Evolutionary conservation across 768 basidiomycete species (phyloP), one percentile per base, ranked within the genome.

Genomic region (Clavulina sp.): DNA sequence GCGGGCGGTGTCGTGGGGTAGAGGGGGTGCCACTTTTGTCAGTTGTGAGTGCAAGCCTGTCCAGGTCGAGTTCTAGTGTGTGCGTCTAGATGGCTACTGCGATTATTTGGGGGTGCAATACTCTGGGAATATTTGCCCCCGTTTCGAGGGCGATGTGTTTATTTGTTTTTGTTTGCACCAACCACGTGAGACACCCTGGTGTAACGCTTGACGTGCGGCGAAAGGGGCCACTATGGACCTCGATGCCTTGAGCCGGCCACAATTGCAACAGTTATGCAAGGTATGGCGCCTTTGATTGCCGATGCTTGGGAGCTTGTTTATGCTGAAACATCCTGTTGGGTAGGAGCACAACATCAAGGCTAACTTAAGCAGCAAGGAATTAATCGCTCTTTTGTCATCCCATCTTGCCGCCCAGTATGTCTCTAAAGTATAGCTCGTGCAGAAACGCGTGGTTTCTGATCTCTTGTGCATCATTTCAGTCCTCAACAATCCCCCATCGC

Each of bases 291-390:
- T 33, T 29, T 30, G 9, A 13, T 49, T 18, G 32, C 7, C 16
- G 7, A 16, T 7, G 9, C 7, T 29, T 49, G 13, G 26, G 9
- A 16, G 16, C 48, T 18, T 31, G 13, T 16, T 49, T 9, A 33
- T 13, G 9, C 43, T 16, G 9, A 38, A 38, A 49, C 24, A 7
- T 34, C 24, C 16, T 13, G 16, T 49, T 33, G 16, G 13, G 7
- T 30, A 49, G 48, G 48, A 49, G 13, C 28, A 49, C 24, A 49
- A 49, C 48, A 29, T 49, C 48, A 49, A 49, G 24, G 48, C 48
- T 16, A 49, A 49, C 48, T 33, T 49, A 16, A 49, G 32, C 16
- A 49, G 26, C 28, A 30, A 49, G 16, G 48, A 23, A 13, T 30
- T 49, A 16, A 33, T 49, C 48, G 16, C 24, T 7, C 24, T 34